Conservation (phyloP, 495 filamentous ascomycete genomes). For the Arthonia radiata region DNA sequence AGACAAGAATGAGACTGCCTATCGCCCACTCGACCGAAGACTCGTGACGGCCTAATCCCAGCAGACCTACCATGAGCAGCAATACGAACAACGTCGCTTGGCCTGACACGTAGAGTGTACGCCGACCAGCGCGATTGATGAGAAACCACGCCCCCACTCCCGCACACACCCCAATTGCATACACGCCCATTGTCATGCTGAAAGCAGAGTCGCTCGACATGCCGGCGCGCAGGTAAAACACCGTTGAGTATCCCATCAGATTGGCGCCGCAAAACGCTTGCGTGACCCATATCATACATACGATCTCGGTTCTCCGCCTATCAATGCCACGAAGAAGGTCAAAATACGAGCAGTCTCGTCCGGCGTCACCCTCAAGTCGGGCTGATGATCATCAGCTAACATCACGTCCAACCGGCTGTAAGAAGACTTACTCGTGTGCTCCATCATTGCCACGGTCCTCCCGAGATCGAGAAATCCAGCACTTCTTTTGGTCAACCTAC, state of each 20-base stretch:
- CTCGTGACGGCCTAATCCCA: slow-evolving; percentile 33
- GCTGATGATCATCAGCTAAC: too few species aligned
- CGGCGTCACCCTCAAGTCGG: too few species aligned
- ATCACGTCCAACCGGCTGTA: too few species aligned
- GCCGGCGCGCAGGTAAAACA: slow-evolving; percentile 55
- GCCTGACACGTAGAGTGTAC: slow-evolving; percentile 44
- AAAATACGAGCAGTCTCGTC: too few species aligned
- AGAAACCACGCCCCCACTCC: slow-evolving; percentile 52
- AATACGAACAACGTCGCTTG: slow-evolving; percentile 37
- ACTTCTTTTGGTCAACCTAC: too few species aligned
- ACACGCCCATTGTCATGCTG: slow-evolving; percentile 46
- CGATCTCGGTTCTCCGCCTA: slow-evolving; percentile 31
- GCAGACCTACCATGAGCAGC: slow-evolving; percentile 49
- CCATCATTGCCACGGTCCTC: slow-evolving; percentile 7
- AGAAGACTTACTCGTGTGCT: slow-evolving; percentile 6
- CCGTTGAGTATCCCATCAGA: slow-evolving; percentile 59
- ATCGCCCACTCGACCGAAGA: slow-evolving; percentile 35
- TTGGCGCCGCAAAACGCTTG: slow-evolving; percentile 59
- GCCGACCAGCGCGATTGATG: slow-evolving; percentile 44
- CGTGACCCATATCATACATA: slow-evolving; percentile 15
- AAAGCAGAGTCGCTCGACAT: slow-evolving; percentile 32
- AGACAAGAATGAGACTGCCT: slow-evolving; percentile 45
- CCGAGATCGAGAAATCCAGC: slow-evolving; percentile 6
- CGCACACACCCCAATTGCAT: slow-evolving; percentile 49
- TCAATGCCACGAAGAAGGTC: slow-evolving; percentile 60